Conservation (phyloP, 176 grass and related monocot genomes). For the Musa schizocarpa region DNA sequence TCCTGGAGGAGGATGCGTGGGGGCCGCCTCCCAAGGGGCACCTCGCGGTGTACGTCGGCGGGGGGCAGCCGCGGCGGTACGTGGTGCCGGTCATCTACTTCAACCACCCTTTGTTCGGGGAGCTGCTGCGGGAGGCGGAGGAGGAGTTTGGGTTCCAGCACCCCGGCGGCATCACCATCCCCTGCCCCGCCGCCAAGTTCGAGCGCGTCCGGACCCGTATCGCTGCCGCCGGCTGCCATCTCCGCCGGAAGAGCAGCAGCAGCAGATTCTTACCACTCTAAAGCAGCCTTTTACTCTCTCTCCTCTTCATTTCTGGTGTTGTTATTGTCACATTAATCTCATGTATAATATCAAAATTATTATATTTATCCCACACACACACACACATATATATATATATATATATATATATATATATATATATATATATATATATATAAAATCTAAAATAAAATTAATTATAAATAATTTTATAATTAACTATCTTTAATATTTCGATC, state of each 20-base stretch:
- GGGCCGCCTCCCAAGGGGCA: not conserved
- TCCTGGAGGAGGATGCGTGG: not conserved
- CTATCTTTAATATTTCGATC: no score
- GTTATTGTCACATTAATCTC: no score
- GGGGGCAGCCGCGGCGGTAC: not conserved
- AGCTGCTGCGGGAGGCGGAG: not conserved
- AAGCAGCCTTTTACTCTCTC: not conserved
- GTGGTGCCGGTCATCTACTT: constrained; percentile 4
- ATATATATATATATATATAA: no score
- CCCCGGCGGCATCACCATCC: constrained; percentile 4
- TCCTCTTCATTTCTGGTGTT: no score
- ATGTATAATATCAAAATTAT: no score
- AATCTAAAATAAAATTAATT: no score
- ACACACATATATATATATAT: no score
- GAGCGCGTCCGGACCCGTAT: constrained; percentile 1
- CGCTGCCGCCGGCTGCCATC: not conserved
- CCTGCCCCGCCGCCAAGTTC: not conserved
- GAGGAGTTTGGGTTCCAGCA: constrained; percentile 10
- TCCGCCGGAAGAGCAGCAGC: not conserved
- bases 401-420: no score
- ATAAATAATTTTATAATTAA: no score
- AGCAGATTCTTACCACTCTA: no score
- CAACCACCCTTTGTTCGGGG: constrained; percentile 8
- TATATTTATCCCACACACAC: no score
- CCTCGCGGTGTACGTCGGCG: constrained; percentile 3